phyloP scores from a whole-genome alignment of 768 basidiomycete species.

The Royoungia palumana region DNA sequence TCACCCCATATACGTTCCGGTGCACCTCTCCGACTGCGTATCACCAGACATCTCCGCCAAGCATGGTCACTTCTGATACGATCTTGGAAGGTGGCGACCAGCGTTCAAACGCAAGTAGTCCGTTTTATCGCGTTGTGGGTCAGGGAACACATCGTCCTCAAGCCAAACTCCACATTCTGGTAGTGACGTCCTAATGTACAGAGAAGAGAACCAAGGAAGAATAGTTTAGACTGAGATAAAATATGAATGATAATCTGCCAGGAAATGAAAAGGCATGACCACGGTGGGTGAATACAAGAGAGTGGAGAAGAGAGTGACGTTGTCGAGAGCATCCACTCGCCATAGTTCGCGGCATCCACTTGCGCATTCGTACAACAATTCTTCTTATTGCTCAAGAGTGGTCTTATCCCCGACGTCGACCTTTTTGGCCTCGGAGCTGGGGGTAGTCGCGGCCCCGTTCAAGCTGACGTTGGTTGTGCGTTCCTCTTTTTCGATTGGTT shows the following conservation, averaged over 20 bases:
- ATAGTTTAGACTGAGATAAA: slow-evolving; percentile 11
- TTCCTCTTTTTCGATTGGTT: slow-evolving; percentile 14
- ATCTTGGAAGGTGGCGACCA: too few relatives aligned
- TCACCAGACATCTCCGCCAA: too few relatives aligned
- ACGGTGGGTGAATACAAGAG: slow-evolving; percentile 2
- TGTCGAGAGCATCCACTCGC: not conserved
- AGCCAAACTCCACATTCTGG: not conserved
- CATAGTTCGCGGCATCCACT: not conserved
- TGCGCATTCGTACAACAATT: not conserved
- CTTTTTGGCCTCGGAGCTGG: slow-evolving; percentile 4
- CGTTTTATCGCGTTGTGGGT: too few relatives aligned
- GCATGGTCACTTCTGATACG: too few relatives aligned
- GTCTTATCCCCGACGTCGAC: not conserved
- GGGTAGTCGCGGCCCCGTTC: slow-evolving; percentile 1
- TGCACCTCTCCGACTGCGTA: too few relatives aligned
- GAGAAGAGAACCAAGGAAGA: slow-evolving; percentile 2
- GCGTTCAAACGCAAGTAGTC: too few relatives aligned
- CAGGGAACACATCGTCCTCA: not conserved
- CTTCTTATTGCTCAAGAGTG: slow-evolving; percentile 1
- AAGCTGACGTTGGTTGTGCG: not conserved
- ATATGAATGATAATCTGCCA: slow-evolving; percentile 7
- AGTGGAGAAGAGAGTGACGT: not conserved
- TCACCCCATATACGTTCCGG: too few relatives aligned
- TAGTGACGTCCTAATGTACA: slow-evolving; percentile 13
- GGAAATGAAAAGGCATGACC: not conserved